Evolutionary conservation across 1,284 basidiomycete species (phyloP).

Genomic region (Heterobasidion annosum): DNA sequence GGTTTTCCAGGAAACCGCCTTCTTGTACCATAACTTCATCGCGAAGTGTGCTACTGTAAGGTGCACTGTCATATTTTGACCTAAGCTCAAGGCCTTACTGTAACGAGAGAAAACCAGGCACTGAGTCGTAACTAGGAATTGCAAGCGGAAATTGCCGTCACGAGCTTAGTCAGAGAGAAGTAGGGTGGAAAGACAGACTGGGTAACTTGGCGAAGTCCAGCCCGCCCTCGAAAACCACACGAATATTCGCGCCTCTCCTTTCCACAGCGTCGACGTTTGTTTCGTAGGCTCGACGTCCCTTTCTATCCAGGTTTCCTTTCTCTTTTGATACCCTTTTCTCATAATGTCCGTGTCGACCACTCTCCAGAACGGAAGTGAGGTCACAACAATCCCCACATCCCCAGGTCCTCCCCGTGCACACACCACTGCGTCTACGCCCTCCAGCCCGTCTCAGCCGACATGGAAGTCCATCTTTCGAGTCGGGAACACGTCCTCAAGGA

Average conservation of each 20-base stretch:
- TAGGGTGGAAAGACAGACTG: neutral
- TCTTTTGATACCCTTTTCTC: neutral
- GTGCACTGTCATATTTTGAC: too few species aligned
- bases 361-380: conserved; percentile 5
- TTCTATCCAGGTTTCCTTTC: neutral
- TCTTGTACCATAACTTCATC: too few species aligned
- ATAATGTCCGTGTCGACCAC: conserved; percentile 5
- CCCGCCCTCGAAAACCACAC: neutral
- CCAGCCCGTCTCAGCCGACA: conserved; percentile 15
- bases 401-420: conserved; percentile 11
- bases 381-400: conserved; percentile 15
- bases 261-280: neutral
- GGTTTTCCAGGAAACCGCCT: too few species aligned
- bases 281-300: neutral
- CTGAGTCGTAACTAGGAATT: too few species aligned
- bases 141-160: neutral
- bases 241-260: neutral
- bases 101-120: too few species aligned
- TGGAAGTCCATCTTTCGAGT: conserved; percentile 63
- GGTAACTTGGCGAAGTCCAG: neutral
- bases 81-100: too few species aligned
- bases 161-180: neutral
- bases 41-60: too few species aligned
- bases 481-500: conserved; percentile 36
- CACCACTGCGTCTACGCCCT: conserved; percentile 4